Base-by-base conservation (phyloP, 306 rosid species). In the Quercus glauca region DNA sequence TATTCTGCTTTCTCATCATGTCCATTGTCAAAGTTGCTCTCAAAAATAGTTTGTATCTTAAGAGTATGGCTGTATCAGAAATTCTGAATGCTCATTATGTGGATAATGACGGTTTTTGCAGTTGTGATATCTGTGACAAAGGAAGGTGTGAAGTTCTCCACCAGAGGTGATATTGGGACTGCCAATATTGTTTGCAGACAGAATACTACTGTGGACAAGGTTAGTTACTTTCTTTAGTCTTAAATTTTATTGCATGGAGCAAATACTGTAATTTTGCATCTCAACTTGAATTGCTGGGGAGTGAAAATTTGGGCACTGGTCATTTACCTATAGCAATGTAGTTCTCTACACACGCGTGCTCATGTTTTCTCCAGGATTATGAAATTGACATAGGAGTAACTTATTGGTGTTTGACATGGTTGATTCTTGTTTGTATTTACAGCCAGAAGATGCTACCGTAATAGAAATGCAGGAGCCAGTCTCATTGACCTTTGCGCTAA, bases 131-230 rank as follows among this genome's bases (percentile, higher is more conserved):
- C 99, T 7, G 98, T 95, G 18, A 87, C 97, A 0, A 95, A 93
- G 83, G 99, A 95, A 76, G 98, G 97, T 63, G 99, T 95, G 2
- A 95, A 93, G 84, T 95, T 95, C 91, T 93, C 99, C 25, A 91
- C 98, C 13, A 89, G 91, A 69, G 98, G 97, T 59, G 99, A 93
- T 79, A 91, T 95, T 56, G 99, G 99, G 60, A 52, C 93, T 86
- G 99, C 96, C 8, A 93, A 93, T 69, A 93, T 95, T 4, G 97
- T 95, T 18, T 95, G 98, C 68, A 88, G 96, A 82, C 99, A 95
- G 86, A 95, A 95, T 76, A 87, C 97, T 19, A 78, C 92, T 1
- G 99, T 95, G 23, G 99, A 92, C 80, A 95, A 95, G 97, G 98
- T 91, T 69, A 83, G 83, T 85, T 76, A 61, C 4, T 11, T 29